Base-by-base conservation (phyloP, 306 rosid species). In the Vigna trinervia region DNA sequence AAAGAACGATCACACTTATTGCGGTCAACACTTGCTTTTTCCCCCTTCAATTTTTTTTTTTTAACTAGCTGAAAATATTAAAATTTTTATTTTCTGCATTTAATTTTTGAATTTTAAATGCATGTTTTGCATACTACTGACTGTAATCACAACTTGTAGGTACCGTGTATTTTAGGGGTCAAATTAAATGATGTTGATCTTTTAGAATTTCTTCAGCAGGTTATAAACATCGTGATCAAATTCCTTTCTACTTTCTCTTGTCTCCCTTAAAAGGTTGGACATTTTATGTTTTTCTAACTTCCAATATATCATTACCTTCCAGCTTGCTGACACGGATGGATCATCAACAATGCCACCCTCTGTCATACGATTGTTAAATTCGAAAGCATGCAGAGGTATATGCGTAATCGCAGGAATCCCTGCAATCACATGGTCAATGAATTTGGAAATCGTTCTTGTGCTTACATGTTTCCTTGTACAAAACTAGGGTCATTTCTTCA, bases 171-270 rank as follows among this genome's bases (percentile, higher is more conserved):
- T 83, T 87, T 92, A 79, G 99, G 97, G 59, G 96, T 89, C 83
- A 90, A 82, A 71, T 85, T 95, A 81, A 86, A 90, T 48, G 92
- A 89, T 80, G 85, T 53, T 43, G 97, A 95, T 89, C 97, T 95
- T 61, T 63, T 89, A 87, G 99, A 95, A 77, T 95, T 86, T 87
- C 97, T 95, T 85, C 97, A 92, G 89, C 99, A 95, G 99, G 99
- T 95, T 32, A 77, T 52, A 57, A 50, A 62, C 76, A 14, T 56
- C 8, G 28, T 74, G 56, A 71, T 43, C 46, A 46, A 32, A 59
- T 48, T 52, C 43, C 81, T 72, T 48, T 39, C 65, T 46, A 23
- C 64, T 2, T 26, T 2, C 28, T 26, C 28, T 75, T 81, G 10
- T 85, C 71, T 19, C 79, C 38, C 59, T 71, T 76, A 59, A 50